Evolutionary conservation across 192 early-diverging fungal genomes (phyloP).

Genomic region (Chytriomyces hyalinus): DNA sequence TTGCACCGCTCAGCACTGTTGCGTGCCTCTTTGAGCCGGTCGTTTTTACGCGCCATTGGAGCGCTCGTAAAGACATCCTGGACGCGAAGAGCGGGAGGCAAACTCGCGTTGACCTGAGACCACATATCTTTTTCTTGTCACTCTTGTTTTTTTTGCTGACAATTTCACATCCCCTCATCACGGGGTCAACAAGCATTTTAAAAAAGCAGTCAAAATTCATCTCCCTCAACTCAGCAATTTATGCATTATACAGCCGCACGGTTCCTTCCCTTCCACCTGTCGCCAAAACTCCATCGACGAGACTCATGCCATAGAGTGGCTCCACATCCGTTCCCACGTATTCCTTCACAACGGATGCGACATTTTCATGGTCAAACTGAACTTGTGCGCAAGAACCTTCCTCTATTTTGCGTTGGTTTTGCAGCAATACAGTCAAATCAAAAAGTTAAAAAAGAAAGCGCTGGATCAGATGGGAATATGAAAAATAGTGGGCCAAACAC

Average conservation of each 20-base stretch:
- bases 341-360: constrained; percentile 2
- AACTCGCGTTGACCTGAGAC: constrained; percentile 8
- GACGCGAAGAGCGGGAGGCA: not conserved
- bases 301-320: constrained; percentile 21
- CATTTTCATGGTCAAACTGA: not conserved
- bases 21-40: constrained; percentile 43
- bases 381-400: constrained; percentile 31
- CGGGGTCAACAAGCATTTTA: not conserved
- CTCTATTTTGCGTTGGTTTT: not conserved
- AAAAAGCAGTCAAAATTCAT: not conserved
- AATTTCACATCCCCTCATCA: not conserved
- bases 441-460: not conserved
- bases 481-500: not conserved
- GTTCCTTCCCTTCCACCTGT: constrained; percentile 25
- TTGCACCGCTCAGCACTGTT: constrained; percentile 45
- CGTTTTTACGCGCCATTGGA: constrained; percentile 40
- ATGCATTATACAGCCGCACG: constrained; percentile 13
- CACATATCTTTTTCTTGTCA: not conserved
- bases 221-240: not conserved
- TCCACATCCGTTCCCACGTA: constrained; percentile 34
- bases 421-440: not conserved
- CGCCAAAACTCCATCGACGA: not conserved
- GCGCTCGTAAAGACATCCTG: constrained; percentile 14
- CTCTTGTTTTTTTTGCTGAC: not conserved
- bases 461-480: not conserved